Conservation (phyloP, 257 asterid genomes). For the Phtheirospermum japonicum region DNA sequence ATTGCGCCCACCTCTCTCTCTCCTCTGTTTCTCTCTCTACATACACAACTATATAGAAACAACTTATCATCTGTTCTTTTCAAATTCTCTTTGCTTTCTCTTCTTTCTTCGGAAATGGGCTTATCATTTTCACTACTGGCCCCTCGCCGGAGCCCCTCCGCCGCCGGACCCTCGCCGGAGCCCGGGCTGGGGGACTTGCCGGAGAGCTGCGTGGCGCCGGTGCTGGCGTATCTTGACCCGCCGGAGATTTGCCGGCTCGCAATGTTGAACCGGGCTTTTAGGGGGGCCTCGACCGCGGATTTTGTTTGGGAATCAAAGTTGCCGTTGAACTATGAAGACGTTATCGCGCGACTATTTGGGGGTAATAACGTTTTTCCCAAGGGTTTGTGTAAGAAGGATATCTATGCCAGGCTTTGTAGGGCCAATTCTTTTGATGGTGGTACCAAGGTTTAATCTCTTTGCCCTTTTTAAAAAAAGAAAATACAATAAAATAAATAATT, state of each 20-base stretch:
- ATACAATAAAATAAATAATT: no score
- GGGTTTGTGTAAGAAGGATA: constrained; percentile 51
- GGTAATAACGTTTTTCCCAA: constrained; percentile 21
- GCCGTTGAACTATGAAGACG: constrained; percentile 46
- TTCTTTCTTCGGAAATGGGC: constrained; percentile 38
- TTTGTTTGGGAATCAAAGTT: constrained; percentile 71
- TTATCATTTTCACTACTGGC: constrained; percentile 40
- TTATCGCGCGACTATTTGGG: constrained; percentile 46
- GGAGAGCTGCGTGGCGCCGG: constrained; percentile 61
- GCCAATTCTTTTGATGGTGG: constrained; percentile 56
- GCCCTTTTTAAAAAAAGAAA: no score
- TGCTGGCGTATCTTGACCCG: constrained; percentile 56
- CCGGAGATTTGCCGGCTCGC: constrained; percentile 59
- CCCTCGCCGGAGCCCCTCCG: constrained; percentile 4
- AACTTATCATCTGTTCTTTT: neutral
- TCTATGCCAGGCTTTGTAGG: constrained; percentile 55
- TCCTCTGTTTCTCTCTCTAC: neutral
- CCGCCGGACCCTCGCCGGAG: constrained; percentile 22
- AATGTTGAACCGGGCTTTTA: constrained; percentile 50
- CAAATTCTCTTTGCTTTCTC: constrained; percentile 3
- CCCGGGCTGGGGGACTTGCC: constrained; percentile 62
- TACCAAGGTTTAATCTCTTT: constrained; percentile 47
- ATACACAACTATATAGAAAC: neutral
- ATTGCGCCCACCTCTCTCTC: neutral
- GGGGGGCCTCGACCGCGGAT: constrained; percentile 62